A percentile compares a stretch with the other conserved stretches of the same genome.
These are phyloP conservation scores for Talaromyces atroroseus DNA, from an alignment of 2,329 filamentous ascomycete species.

Conservation along the genomic window DNA sequence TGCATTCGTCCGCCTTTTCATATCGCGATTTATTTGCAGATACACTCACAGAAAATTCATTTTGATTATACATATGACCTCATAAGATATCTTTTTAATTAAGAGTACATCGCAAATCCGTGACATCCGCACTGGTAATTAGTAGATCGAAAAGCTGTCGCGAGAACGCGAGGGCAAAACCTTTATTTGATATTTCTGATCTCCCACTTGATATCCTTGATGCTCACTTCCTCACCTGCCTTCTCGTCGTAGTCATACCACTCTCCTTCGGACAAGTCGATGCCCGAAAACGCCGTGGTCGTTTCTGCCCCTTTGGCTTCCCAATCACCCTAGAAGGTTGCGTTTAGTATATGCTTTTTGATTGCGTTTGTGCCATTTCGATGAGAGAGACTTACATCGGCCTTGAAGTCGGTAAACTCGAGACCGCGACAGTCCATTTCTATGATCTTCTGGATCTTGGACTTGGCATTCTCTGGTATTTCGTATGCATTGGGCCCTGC, in stretches of 20 bases:
- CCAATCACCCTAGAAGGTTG: conserved; percentile 81
- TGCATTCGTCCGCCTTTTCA: too few relatives aligned
- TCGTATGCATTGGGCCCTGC: conserved; percentile 65
- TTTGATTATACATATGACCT: too few relatives aligned
- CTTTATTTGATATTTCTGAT: conserved; percentile 61
- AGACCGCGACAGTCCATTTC: conserved; percentile 91
- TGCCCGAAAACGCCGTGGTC: conserved; percentile 69
- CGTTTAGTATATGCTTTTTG: too few relatives aligned
- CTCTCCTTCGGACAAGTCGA: conserved; percentile 83
- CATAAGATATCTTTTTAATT: background rate
- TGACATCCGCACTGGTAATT: too few relatives aligned
- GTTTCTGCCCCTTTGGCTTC: conserved; percentile 76
- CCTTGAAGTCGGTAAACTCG: conserved; percentile 84
- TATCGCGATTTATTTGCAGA: too few relatives aligned
- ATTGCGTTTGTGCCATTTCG: background rate
- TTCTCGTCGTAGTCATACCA: conserved; percentile 99
- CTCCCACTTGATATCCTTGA: conserved; percentile 84
- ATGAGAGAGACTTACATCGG: conserved; percentile 60
- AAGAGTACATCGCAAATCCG: too few relatives aligned
- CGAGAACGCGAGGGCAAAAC: background rate
- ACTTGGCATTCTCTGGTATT: conserved; percentile 28
- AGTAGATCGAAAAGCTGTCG: background rate
- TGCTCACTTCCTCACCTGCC: conserved; percentile 81
- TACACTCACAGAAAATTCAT: too few relatives aligned
- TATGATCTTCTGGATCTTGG: conserved; percentile 72